Conservation (phyloP, 1,284 basidiomycete species). For the Tausonia pullulans region DNA sequence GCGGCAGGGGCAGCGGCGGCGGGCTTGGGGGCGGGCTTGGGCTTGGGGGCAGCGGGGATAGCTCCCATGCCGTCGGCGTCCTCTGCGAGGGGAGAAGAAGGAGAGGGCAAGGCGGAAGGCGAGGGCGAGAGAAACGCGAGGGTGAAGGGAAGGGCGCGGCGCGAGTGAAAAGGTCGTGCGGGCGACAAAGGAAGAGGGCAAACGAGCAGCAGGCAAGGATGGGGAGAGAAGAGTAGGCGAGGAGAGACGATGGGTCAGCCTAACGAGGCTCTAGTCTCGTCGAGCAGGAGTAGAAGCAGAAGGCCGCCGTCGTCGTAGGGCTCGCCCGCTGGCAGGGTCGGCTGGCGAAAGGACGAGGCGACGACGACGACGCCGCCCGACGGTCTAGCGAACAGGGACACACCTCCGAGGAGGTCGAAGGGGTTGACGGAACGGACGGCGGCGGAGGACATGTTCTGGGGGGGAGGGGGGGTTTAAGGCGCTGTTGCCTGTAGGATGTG, state of each 20-base stretch:
- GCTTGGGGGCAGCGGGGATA: conserved; percentile 12
- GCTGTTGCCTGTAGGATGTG: too few relatives aligned
- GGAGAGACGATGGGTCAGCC: not conserved
- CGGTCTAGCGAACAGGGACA: not conserved
- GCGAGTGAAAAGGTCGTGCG: too few relatives aligned
- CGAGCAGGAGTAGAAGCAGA: not conserved
- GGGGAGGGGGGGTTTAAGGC: not conserved
- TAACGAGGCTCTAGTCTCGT: not conserved
- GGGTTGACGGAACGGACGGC: conserved; percentile 12
- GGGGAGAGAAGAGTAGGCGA: not conserved
- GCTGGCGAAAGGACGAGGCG: not conserved
- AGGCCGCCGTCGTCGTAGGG: not conserved
- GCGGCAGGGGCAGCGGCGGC: conserved; percentile 11
- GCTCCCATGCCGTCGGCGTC: conserved; percentile 15
- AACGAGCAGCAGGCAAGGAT: not conserved
- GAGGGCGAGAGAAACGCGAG: too few relatives aligned
- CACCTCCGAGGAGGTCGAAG: conserved; percentile 14
- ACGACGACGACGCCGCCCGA: not conserved
- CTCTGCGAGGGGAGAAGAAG: not conserved
- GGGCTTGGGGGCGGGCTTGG: conserved; percentile 15
- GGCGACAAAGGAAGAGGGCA: not conserved
- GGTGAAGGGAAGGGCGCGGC: too few relatives aligned
- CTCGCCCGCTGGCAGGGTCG: not conserved
- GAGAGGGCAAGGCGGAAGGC: not conserved
- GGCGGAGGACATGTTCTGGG: conserved; percentile 7